Conservation (phyloP, 495 filamentous ascomycete species). For the Aspergillus panamensis region DNA sequence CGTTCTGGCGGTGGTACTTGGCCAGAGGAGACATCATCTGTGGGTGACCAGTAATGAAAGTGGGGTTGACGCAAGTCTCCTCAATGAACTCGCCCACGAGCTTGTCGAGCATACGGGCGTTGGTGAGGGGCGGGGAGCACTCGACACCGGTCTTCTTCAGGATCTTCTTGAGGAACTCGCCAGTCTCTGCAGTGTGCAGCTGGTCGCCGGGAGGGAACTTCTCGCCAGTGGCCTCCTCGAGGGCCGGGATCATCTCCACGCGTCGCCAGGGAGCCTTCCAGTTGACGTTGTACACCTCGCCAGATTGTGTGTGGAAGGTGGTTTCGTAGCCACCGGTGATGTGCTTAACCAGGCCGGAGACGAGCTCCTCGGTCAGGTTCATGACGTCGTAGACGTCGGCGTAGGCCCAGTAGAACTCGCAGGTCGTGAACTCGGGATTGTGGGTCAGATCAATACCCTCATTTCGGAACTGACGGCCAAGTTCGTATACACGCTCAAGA, state of each 20-base stretch:
- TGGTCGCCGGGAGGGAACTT: conserved; percentile 88
- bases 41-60: conserved; percentile 91
- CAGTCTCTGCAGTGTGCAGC: conserved; percentile 83
- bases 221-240: conserved; percentile 85
- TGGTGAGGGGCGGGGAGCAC: conserved; percentile 85
- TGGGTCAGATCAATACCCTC: conserved; percentile 96
- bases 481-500: conserved; percentile 86
- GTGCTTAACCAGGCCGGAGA: conserved; percentile 86
- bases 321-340: conserved; percentile 83
- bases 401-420: conserved; percentile 96
- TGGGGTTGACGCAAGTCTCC: conserved; percentile 88
- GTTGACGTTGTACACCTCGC: conserved; percentile 85
- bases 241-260: conserved; percentile 92
- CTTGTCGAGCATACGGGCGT: conserved; percentile 97
- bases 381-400: conserved; percentile 92
- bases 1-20: conserved; percentile 80
- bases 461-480: conserved; percentile 89
- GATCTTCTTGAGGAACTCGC: conserved; percentile 77
- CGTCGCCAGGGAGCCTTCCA: conserved; percentile 94
- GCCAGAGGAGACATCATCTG: conserved; percentile 98
- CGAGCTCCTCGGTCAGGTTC: conserved; percentile 89
- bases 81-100: conserved; percentile 96
- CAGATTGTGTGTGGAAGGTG: conserved; percentile 73
- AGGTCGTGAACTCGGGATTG: conserved; percentile 98
- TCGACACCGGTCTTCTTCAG: conserved; percentile 88